Evolutionary conservation across 306 rosid genomes (phyloP).

Genomic region (Aeschynomene evenia): DNA sequence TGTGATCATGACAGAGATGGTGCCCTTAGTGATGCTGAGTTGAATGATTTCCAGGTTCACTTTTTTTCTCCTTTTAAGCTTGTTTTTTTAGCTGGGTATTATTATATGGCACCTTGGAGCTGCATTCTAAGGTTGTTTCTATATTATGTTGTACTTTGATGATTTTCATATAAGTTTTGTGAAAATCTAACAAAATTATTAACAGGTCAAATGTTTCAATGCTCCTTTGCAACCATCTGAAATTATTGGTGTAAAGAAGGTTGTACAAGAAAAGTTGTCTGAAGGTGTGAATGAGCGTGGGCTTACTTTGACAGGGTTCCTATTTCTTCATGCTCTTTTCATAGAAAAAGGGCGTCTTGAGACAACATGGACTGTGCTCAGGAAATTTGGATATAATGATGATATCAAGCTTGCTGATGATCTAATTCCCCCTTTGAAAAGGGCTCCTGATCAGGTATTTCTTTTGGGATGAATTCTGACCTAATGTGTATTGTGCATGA

Average conservation of each 20-base stretch:
- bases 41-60: slow-evolving; percentile 50
- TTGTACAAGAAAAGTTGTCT: slow-evolving; percentile 81
- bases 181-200: slow-evolving; percentile 31
- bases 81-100: background rate
- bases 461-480: slow-evolving; percentile 15
- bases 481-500: background rate
- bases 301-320: slow-evolving; percentile 94
- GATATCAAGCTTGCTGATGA: slow-evolving; percentile 90
- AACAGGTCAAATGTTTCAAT: slow-evolving; percentile 95
- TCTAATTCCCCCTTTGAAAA: slow-evolving; percentile 65
- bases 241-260: slow-evolving; percentile 86
- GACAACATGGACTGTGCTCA: slow-evolving; percentile 96
- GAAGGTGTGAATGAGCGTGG: slow-evolving; percentile 99
- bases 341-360: slow-evolving; percentile 97
- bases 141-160: background rate
- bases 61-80: background rate
- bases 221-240: slow-evolving; percentile 98
- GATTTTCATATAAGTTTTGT: background rate
- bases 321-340: slow-evolving; percentile 95
- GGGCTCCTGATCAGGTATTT: slow-evolving; percentile 83
- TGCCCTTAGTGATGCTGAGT: slow-evolving; percentile 57
- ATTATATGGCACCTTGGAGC: slow-evolving; percentile 9
- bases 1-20: slow-evolving; percentile 97
- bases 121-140: slow-evolving; percentile 28
- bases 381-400: slow-evolving; percentile 94